A percentile compares a stretch with the other conserved stretches of the same genome.
Conservation (phyloP, 2,329 filamentous ascomycete genomes). For the Verticillium dahliae region DNA sequence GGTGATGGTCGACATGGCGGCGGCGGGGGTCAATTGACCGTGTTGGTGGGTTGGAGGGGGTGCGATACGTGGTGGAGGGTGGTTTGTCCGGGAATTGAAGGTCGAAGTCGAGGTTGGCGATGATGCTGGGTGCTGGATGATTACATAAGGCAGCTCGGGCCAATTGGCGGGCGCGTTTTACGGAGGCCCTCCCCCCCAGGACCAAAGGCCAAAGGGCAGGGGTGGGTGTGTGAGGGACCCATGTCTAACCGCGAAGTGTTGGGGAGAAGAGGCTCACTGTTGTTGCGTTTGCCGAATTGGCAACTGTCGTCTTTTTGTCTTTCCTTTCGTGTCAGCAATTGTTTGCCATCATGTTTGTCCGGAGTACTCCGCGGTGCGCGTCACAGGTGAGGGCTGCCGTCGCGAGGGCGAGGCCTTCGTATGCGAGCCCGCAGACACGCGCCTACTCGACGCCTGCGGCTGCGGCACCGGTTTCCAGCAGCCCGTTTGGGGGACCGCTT, state of each 20-base stretch:
- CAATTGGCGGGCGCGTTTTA: conserved; percentile 11
- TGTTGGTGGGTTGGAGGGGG: conserved; percentile 8
- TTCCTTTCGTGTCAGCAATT: not conserved
- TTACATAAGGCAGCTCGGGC: conserved; percentile 5
- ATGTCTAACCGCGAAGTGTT: not conserved
- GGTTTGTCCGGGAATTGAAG: conserved; percentile 3
- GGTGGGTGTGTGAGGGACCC: too few relatives aligned
- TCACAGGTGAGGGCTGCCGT: conserved; percentile 13
- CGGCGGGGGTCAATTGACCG: conserved; percentile 23
- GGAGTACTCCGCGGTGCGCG: conserved; percentile 23
- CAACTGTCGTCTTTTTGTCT: not conserved
- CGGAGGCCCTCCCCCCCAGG: not conserved
- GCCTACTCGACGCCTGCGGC: conserved; percentile 10
- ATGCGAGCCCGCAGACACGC: conserved; percentile 9
- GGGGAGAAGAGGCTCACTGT: not conserved
- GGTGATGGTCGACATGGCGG: conserved; percentile 80
- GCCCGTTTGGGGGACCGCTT: conserved; percentile 31
- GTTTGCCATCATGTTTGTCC: conserved; percentile 23
- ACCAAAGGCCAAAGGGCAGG: too few relatives aligned
- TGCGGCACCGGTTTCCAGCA: conserved; percentile 7
- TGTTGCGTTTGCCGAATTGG: not conserved
- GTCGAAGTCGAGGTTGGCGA: conserved; percentile 4
- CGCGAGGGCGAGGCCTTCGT: not conserved
- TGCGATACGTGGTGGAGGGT: not conserved
- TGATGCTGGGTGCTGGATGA: not conserved